Conservation (phyloP, 495 filamentous ascomycete species). For the Aspergillus baeticus region DNA sequence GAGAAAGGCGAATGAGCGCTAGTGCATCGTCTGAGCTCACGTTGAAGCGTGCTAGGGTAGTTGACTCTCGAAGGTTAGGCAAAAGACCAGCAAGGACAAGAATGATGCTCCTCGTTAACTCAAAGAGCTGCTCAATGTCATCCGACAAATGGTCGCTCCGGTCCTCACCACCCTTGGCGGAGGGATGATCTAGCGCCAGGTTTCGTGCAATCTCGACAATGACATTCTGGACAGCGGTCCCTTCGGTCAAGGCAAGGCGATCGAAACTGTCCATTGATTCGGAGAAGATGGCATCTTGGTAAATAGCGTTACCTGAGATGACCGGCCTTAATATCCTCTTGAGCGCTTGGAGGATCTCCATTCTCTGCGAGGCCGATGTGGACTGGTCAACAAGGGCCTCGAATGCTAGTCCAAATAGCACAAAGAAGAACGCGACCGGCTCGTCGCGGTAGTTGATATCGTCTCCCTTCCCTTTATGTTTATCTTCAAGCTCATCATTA, state of each 20-base stretch:
- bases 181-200: slow-evolving; percentile 85
- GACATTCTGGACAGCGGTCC: slow-evolving; percentile 81
- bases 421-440: slow-evolving; percentile 98
- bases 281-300: slow-evolving; percentile 91
- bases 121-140: slow-evolving; percentile 97
- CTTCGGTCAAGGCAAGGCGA: slow-evolving; percentile 88
- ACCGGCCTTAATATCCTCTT: slow-evolving; percentile 93
- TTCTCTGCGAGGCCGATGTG: slow-evolving; percentile 72
- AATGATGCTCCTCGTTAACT: slow-evolving; percentile 92
- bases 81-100: slow-evolving; percentile 83
- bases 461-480: slow-evolving; percentile 54
- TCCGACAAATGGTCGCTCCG: slow-evolving; percentile 79
- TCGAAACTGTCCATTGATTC: slow-evolving; percentile 97
- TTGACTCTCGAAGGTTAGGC: slow-evolving; percentile 79
- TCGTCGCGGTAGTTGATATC: slow-evolving; percentile 98
- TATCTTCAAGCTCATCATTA: slow-evolving; percentile 44
- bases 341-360: slow-evolving; percentile 86
- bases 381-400: slow-evolving; percentile 86
- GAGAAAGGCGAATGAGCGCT: slow-evolving; percentile 70
- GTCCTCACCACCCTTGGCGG: slow-evolving; percentile 68
- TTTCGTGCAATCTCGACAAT: slow-evolving; percentile 92
- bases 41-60: slow-evolving; percentile 62
- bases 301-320: slow-evolving; percentile 95
- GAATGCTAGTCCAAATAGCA: slow-evolving; percentile 93
- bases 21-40: slow-evolving; percentile 75